These are phyloP conservation scores for Primulina tabacum DNA, from an alignment of 257 asterid genomes.

Conservation along the genomic window DNA sequence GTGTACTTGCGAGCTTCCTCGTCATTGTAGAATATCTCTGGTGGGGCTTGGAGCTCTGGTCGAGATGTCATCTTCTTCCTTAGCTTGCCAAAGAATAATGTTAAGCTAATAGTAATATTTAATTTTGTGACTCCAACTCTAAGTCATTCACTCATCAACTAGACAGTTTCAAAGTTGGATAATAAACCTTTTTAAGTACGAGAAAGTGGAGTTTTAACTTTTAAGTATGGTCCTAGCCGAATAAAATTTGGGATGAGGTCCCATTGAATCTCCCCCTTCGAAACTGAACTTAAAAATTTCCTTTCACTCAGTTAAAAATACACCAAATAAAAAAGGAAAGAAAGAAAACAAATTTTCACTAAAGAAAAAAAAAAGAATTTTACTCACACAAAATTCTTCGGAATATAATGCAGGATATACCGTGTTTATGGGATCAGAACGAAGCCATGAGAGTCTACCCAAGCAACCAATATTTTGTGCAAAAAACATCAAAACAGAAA, in stretches of 20 bases:
- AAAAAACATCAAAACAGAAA: not conserved
- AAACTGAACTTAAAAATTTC: not conserved
- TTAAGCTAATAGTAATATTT: not conserved
- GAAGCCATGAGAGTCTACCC: not conserved
- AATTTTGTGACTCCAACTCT: not conserved
- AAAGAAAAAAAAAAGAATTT: too few relatives aligned
- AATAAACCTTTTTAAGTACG: not conserved
- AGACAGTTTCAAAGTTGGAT: not conserved
- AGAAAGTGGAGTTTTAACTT: too few relatives aligned
- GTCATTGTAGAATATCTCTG: slow-evolving; percentile 87
- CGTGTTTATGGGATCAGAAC: not conserved
- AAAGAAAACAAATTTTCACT: not conserved
- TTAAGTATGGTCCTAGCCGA: not conserved
- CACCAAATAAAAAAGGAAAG: not conserved
- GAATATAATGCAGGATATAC: not conserved
- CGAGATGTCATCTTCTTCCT: slow-evolving; percentile 55
- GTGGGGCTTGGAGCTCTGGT: slow-evolving; percentile 97
- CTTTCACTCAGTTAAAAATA: not conserved
- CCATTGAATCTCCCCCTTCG: not conserved
- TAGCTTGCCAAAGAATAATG: not conserved
- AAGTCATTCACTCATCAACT: not conserved
- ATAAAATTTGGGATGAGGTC: too few relatives aligned
- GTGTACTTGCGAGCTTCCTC: slow-evolving; percentile 96
- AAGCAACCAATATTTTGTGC: not conserved
- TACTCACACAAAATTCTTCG: too few relatives aligned